Base-by-base conservation (phyloP, 1,284 basidiomycete species). In the Vanrija sp. region DNA sequence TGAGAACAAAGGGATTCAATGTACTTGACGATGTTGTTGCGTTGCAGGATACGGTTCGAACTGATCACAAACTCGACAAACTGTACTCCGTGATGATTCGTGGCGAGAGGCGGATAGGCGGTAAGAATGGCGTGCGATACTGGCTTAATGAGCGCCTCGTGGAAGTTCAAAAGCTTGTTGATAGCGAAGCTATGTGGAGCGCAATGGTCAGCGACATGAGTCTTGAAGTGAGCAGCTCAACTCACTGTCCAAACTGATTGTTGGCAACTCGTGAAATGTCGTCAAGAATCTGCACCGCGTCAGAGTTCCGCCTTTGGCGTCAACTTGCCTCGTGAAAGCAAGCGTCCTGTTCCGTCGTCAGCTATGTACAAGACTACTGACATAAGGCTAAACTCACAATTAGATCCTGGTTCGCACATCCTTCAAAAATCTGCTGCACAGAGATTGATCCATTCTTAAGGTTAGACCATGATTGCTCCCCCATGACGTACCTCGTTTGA, bases 211-310 rank as follows among this genome's bases (percentile, higher is more conserved):
- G 5, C 3, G 10, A 14, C 34, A 5, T 1, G 9, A 34, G 4
- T 21, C 5, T 28, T 28, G 28, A 8, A 10, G 28, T 3, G 10
- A 28, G 28, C 28, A 28, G 28, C 2, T 23, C 28, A 3, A 62
- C 68, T 65, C 51, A 74, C 72, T 73, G 72, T 49, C 72, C 72
- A 28, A 63, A 74, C 49, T 71, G 69, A 39, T 68, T 71, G 47
- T 73, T 74, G 16, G 71, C 69, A 28, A 74, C 59, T n/a, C 54
- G 58, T 10, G 69, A 63, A 44, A 74, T 65, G 23, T 68, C 62
- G 7, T 48, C 62, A 43, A 69, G 43, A 43, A 74, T 66, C 72
- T 74, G 38, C n/a, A 15, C 12, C 28, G 9, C 6, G 43, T 57
- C 19, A 53, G 53, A 15, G 4, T 6, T 6, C 3, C 6, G 23